A percentile compares a stretch with the other conserved stretches of the same genome.
phyloP scores from a whole-genome alignment of 306 rosid species.

The Spatholobus suberectus region DNA sequence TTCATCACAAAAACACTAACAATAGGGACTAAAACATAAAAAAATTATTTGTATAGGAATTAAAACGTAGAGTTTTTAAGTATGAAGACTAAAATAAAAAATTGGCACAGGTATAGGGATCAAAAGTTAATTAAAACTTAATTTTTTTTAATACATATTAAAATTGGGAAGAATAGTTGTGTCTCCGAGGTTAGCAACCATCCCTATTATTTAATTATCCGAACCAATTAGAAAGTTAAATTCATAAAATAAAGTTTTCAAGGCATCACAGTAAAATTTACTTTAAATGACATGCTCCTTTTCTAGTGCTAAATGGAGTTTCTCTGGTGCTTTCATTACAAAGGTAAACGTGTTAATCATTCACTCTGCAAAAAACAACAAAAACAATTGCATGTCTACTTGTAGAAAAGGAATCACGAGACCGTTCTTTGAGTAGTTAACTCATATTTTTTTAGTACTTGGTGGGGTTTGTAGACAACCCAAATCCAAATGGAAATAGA shows the following conservation, averaged over 20 bases:
- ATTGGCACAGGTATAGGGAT: too few species aligned
- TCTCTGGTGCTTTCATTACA: background rate
- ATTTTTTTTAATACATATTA: background rate
- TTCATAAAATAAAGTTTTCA: background rate
- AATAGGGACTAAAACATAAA: too few species aligned
- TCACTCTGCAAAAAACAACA: background rate
- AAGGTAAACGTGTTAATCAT: background rate
- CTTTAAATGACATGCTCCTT: background rate
- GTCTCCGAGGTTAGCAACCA: background rate
- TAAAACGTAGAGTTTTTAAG: too few species aligned
- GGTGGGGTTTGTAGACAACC: conserved; percentile 65
- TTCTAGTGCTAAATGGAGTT: background rate
- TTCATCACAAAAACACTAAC: too few species aligned
- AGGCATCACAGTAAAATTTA: background rate
- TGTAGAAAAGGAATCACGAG: background rate
- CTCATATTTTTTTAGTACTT: conserved; percentile 25
- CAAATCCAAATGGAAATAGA: conserved; percentile 78
- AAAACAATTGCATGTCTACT: background rate
- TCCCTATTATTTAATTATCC: background rate
- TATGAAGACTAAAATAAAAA: too few species aligned
- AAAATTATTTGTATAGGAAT: too few species aligned
- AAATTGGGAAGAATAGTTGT: background rate
- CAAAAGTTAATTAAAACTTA: too few species aligned
- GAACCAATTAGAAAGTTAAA: background rate
- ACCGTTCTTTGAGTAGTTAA: background rate